phyloP scores from a whole-genome alignment of 2,329 filamentous ascomycete species.

The Graphilbum fragrans region DNA sequence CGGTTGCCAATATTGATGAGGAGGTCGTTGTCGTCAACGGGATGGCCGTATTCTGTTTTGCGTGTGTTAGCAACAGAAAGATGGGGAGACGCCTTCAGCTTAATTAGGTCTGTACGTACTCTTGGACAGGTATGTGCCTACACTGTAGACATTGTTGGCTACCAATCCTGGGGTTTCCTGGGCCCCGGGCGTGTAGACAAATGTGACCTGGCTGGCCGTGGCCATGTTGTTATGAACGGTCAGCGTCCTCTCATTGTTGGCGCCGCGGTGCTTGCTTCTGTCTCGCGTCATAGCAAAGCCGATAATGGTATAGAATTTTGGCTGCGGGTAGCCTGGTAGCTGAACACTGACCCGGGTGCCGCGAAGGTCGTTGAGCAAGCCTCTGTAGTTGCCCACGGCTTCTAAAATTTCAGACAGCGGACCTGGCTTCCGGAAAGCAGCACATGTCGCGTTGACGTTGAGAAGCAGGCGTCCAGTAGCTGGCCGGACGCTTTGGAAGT shows the following conservation, averaged over 20 bases:
- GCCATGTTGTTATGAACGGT: background rate
- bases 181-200: background rate
- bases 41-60: background rate
- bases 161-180: too few species aligned
- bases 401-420: too few species aligned
- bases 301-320: conserved; percentile 16
- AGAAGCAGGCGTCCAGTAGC: conserved; percentile 41
- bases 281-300: conserved; percentile 7
- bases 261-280: background rate
- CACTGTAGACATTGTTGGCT: too few species aligned
- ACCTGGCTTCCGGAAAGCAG: conserved; percentile 36
- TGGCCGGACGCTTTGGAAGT: conserved; percentile 41
- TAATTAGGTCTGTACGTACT: too few species aligned
- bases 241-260: background rate
- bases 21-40: conserved; percentile 23
- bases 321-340: conserved; percentile 15
- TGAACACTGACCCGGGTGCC: conserved; percentile 17
- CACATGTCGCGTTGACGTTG: conserved; percentile 43
- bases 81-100: too few species aligned
- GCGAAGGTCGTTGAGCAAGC: conserved; percentile 5
- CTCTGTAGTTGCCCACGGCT: background rate
- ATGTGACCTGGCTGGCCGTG: background rate
- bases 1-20: conserved; percentile 54
- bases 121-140: too few species aligned
- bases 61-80: background rate